Evolutionary conservation across 129 eudicot species (phyloP).

Genomic region (Tagetes erecta): DNA sequence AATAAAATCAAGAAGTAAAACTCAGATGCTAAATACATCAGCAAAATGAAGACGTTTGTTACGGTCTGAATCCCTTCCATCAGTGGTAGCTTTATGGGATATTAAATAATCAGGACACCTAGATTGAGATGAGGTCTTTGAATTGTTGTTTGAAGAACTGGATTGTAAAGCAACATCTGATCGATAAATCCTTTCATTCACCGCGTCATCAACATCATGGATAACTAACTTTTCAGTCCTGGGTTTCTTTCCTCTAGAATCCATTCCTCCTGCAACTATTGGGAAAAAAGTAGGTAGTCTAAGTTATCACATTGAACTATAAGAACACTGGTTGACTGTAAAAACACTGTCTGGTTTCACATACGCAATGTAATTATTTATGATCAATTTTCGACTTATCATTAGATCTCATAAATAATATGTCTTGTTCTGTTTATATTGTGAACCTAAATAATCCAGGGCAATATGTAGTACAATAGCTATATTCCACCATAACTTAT

Average conservation of each 20-base stretch:
- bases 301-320: neutral
- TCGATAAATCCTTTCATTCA: constrained; percentile 31
- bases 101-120: constrained; percentile 19
- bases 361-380: constrained; percentile 3
- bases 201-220: constrained; percentile 35
- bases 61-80: constrained; percentile 23
- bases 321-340: constrained; percentile 1
- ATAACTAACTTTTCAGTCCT: constrained; percentile 29
- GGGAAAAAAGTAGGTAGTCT: constrained; percentile 11
- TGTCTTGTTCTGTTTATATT: constrained; percentile 1
- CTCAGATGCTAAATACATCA: constrained; percentile 32
- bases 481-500: constrained; percentile 8
- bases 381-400: constrained; percentile 16
- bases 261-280: constrained; percentile 39
- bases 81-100: constrained; percentile 29
- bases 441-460: neutral
- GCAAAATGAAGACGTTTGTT: constrained; percentile 20
- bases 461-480: neutral
- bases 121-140: constrained; percentile 21
- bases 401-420: neutral
- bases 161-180: constrained; percentile 36
- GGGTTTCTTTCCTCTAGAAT: constrained; percentile 27
- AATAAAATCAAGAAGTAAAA: constrained; percentile 4
- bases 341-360: constrained; percentile 9
- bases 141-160: constrained; percentile 34